Conservation (phyloP, 345 rosid species). For the Mallotus nudiflorus region DNA sequence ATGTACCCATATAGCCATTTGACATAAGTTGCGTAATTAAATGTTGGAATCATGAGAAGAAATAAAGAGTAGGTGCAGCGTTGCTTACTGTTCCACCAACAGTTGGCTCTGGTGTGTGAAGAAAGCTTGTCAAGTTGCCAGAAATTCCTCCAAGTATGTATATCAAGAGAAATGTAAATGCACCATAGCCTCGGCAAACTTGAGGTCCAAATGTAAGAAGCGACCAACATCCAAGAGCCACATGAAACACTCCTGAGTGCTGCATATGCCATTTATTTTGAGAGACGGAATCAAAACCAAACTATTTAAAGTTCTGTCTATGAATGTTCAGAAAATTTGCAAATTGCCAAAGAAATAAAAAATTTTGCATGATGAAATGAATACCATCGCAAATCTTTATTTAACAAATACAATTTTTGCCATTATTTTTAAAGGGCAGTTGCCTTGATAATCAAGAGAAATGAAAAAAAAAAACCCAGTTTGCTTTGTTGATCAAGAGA, state of each 20-base stretch:
- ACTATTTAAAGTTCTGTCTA: not conserved
- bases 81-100: constrained; percentile 87
- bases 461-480: too few species aligned
- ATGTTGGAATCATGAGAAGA: not conserved
- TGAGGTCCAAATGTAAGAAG: constrained; percentile 76
- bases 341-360: not conserved
- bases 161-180: constrained; percentile 69
- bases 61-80: constrained; percentile 8
- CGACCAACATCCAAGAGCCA: constrained; percentile 81
- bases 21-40: not conserved
- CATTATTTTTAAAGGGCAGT: not conserved
- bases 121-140: constrained; percentile 85
- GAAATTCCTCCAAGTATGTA: constrained; percentile 86
- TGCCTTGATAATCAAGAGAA: not conserved
- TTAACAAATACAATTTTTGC: too few species aligned
- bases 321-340: not conserved
- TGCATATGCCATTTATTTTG: constrained; percentile 29
- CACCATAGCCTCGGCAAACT: constrained; percentile 73
- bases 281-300: not conserved
- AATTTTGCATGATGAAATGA: not conserved
- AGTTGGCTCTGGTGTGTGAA: constrained; percentile 74
- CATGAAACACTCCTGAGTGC: constrained; percentile 78
- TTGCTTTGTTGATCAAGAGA: not conserved
- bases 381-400: not conserved
- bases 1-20: not conserved